These are phyloP conservation scores for Infundibulicybe gibba DNA, from an alignment of 768 basidiomycete genomes.

Conservation along the genomic window DNA sequence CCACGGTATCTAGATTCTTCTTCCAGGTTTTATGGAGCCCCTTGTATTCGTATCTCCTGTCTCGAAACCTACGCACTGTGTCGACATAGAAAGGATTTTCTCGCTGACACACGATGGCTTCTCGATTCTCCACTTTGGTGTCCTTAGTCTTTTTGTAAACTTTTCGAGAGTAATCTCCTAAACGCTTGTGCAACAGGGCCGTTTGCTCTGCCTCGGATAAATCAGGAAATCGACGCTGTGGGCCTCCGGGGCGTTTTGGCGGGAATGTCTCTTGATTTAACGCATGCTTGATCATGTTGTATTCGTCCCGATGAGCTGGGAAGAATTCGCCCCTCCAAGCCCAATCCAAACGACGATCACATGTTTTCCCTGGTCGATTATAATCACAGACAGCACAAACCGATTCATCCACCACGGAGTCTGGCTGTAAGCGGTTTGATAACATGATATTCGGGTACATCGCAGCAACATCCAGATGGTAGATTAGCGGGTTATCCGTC, in stretches of 20 bases:
- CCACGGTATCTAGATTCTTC: constrained; percentile 84
- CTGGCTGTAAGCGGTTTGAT: constrained; percentile 96
- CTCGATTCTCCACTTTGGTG: constrained; percentile 90
- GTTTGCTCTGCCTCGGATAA: constrained; percentile 84
- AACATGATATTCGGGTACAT: constrained; percentile 99
- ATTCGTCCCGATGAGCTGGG: constrained; percentile 95
- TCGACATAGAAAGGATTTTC: constrained; percentile 99
- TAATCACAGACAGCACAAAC: constrained; percentile 98
- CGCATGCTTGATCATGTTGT: constrained; percentile 98
- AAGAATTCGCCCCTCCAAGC: constrained; percentile 99
- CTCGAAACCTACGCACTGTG: constrained; percentile 94
- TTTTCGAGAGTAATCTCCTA: constrained; percentile 97
- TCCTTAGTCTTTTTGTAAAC: constrained; percentile 99
- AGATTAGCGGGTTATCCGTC: constrained; percentile 90
- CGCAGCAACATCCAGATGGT: constrained; percentile 97
- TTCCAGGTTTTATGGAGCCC: constrained; percentile 99
- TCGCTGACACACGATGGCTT: constrained; percentile 93
- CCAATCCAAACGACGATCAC: constrained; percentile 93
- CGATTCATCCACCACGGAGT: constrained; percentile 95
- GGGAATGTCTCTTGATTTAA: constrained; percentile 94
- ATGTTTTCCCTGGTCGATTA: constrained; percentile 93
- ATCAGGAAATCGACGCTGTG: constrained; percentile 80
- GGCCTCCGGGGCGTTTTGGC: constrained; percentile 66
- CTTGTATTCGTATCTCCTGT: constrained; percentile 98
- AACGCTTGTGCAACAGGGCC: constrained; percentile 89